Base-by-base conservation (phyloP, 768 basidiomycete species). In the Panaeolus cyanescens region DNA sequence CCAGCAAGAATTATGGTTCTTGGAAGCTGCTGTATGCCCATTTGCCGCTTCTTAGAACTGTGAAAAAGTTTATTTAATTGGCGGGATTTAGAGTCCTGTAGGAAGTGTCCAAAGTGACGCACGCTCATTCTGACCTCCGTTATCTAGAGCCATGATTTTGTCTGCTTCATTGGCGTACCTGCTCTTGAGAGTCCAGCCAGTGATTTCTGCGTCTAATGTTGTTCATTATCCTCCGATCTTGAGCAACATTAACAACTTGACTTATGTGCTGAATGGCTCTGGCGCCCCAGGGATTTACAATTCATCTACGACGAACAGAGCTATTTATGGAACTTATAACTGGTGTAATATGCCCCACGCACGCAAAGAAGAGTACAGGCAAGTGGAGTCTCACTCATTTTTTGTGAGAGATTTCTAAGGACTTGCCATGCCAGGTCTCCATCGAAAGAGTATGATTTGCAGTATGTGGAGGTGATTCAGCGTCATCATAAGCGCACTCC, bases 291-390 rank as follows among this genome's bases (percentile, higher is more conserved):
- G 82, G 4, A 81, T 83, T 2, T 82, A 75, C 67, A 75, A 70
- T 60, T 80, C 77, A 0, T 83, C 81, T 0, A 64, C 58, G 6
- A 77, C 76, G 7, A 77, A 81, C 1, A 65, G 77, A 34, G 58
- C 71, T 2, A 62, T 63, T 8, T 83, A 83, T 72, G 82, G 81
- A 0, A 69, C 67, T 19, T 83, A 82, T 59, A 83, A 83, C 61
- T 83, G 81, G 82, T 83, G 83, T 55, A 83, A 83, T 62, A 83
- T 84, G 83, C 82, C 83, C 2, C 83, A 83, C 71, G 81, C 80
- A 1, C 71, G 81, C 58, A 54, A 57, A 25, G 69, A 63, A 59
- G 81, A 82, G 66, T 83, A 83, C 70, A 75, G 74, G 83, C 82
- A 53, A 13, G 77, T 69, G n/a, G 17, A 4, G 28, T 31, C 50